Evolutionary conservation across 192 early-diverging fungal species (phyloP).

Genomic region (Phycomyces nitens): DNA sequence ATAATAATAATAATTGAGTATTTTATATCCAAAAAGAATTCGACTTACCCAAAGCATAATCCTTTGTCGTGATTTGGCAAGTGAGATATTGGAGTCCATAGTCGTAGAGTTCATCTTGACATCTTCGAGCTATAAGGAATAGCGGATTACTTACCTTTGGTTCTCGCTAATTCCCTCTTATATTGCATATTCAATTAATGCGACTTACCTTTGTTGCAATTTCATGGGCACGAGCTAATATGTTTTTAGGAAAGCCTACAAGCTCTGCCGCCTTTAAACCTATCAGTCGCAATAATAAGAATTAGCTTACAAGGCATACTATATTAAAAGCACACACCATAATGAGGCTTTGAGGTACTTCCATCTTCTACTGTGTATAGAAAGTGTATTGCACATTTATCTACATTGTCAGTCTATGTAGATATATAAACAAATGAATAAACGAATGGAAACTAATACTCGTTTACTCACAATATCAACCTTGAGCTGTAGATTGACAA

Average conservation of each 20-base stretch:
- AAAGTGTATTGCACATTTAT: constrained; percentile 35
- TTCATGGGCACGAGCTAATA: background rate
- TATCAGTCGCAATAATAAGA: background rate
- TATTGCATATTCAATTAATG: background rate
- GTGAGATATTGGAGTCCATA: too few species aligned
- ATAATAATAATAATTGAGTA: background rate
- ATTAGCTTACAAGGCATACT: background rate
- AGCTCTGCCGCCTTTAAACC: background rate
- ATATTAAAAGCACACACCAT: constrained; percentile 33
- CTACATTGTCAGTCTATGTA: constrained; percentile 7
- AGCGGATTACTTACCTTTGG: too few species aligned
- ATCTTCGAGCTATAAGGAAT: too few species aligned
- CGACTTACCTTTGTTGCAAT: background rate
- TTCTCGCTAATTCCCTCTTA: background rate
- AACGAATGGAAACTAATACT: too few species aligned
- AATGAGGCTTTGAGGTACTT: constrained; percentile 38
- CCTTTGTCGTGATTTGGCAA: background rate
- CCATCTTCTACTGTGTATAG: constrained; percentile 47
- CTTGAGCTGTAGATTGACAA: constrained; percentile 56
- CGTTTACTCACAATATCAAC: constrained; percentile 29
- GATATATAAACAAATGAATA: background rate
- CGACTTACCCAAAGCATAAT: background rate
- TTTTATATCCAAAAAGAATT: background rate
- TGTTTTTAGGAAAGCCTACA: background rate
- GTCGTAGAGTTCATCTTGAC: too few species aligned